These are phyloP conservation scores for Rhynchospora tenuis DNA, from an alignment of 176 grass and related monocot genomes.

Conservation along the genomic window DNA sequence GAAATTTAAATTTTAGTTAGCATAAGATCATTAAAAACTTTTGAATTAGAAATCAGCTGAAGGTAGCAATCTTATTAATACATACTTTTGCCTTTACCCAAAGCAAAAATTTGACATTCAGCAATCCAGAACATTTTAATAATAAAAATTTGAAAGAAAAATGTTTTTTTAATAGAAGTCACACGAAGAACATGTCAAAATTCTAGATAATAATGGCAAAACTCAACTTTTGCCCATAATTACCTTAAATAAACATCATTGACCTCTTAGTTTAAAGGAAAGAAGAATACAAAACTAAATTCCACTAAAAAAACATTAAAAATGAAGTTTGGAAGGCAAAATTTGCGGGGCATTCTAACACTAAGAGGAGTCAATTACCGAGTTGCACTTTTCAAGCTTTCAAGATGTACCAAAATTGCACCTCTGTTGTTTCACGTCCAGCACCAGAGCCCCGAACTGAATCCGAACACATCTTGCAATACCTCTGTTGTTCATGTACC, in stretches of 20 bases:
- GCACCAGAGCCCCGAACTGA: not conserved
- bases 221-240: not conserved
- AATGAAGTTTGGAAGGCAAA: not conserved
- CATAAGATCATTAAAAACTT: not conserved
- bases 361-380: not conserved
- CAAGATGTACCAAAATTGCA: not conserved
- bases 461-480: constrained; percentile 13
- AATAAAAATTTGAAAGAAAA: not conserved
- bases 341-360: not conserved
- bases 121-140: not conserved
- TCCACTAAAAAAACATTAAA: not conserved
- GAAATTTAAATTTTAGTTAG: not conserved
- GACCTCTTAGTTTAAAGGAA: constrained; percentile 1
- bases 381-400: not conserved
- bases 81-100: not conserved
- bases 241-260: not conserved
- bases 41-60: not conserved
- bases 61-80: not conserved
- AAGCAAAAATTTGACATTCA: not conserved
- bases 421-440: not conserved
- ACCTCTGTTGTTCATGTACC: no score
- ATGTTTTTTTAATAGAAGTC: not conserved
- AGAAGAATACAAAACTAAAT: not conserved
- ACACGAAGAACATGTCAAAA: not conserved
- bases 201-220: not conserved